Evolutionary conservation across 2,329 filamentous ascomycete genomes (phyloP), one percentile per base, ranked within the genome.

Genomic region (Lecanicillium sp.): DNA sequence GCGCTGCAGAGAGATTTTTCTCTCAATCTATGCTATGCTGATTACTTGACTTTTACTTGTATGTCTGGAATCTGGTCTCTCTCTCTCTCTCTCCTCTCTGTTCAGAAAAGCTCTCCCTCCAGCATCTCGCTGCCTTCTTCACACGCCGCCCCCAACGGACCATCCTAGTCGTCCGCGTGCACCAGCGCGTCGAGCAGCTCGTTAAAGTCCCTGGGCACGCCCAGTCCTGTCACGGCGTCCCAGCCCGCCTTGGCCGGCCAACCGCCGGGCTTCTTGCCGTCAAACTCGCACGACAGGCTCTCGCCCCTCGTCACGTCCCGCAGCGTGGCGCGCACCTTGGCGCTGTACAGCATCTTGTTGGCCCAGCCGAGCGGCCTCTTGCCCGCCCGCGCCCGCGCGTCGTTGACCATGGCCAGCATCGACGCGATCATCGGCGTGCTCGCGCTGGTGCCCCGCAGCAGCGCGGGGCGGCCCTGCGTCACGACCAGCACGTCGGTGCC

Each of bases 331-430:
- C 60, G 61, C 19, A 73, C 67, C 44, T 60, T 50, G 1, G 55
- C 39, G 3, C 65, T 65, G 55, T 79, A 78, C 21, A 79, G 58
- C 33, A 60, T 54, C 23, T 70, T 67, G 53, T 80, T 81, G 29
- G 80, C 60, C 64, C 74, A 82, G 0, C 78, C 79, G 8, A 80
- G 59, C 1, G 69, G 61, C 5, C 61, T 57, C 66, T 74, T 77
- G 4, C 74, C 73, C 2, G 60, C 62, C 2, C 70, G 62, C 39
- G 78, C 58, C n/a, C 76, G 62, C 46, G 68, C 71, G 48, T 79
- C 77, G 51, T 81, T 79, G 48, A 79, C 67, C 4, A 78, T 62
- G 3, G 75, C 72, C 40, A 82, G 62, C 59, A 81, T 70, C 20
- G 74, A 64, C 4, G 76, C 77, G 17, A 81, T 62, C 0, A 79